A percentile compares a stretch with the other conserved stretches of the same genome.
phyloP scores from a whole-genome alignment of 306 rosid species.

The Prunus mongolica region DNA sequence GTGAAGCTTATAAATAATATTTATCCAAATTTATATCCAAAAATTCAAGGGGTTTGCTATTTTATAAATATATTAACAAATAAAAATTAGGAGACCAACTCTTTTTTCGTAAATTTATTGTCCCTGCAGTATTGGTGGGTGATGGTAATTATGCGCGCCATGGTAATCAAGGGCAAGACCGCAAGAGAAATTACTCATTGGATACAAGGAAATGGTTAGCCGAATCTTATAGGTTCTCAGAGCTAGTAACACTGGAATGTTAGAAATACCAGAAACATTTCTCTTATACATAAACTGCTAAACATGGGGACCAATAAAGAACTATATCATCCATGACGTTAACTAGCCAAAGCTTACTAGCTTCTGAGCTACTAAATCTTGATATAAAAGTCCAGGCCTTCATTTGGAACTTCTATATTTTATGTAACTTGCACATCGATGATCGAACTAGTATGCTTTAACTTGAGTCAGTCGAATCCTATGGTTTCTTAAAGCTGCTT shows the following conservation, averaged over 20 bases:
- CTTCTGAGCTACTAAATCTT: not conserved
- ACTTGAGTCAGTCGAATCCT: not conserved
- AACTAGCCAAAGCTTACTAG: not conserved
- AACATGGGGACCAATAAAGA: not conserved
- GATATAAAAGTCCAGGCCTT: not conserved
- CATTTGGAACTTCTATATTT: not conserved
- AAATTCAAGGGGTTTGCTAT: not conserved
- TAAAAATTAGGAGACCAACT: not conserved
- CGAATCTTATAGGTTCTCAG: not conserved
- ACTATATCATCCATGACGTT: not conserved
- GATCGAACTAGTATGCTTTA: not conserved
- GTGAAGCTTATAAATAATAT: not conserved
- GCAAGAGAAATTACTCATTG: not conserved
- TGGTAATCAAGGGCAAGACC: not conserved
- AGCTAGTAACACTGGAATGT: not conserved
- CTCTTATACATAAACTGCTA: not conserved
- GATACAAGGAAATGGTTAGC: not conserved
- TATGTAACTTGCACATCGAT: not conserved
- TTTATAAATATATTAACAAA: not conserved
- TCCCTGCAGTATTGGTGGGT: not conserved
- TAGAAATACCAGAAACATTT: too few relatives aligned
- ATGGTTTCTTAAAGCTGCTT: not conserved
- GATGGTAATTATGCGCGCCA: not conserved
- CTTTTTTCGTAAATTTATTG: not conserved
- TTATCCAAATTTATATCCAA: not conserved